Evolutionary conservation across 1,284 basidiomycete genomes (phyloP), one percentile per base, ranked within the genome.

Genomic region (Vanrija pseudolonga): DNA sequence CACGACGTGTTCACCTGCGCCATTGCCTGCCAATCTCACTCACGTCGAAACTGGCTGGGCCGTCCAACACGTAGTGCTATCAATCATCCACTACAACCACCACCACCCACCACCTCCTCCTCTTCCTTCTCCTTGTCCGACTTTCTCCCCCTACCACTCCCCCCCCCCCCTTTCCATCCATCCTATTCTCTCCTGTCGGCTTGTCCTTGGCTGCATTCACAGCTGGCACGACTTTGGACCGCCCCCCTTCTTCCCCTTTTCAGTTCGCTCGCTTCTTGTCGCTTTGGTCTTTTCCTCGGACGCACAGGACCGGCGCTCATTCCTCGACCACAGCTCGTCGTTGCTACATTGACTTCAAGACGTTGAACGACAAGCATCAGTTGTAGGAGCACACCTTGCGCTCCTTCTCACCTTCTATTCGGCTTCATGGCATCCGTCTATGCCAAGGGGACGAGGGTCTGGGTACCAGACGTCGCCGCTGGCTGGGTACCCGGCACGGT

Each of bases 401-500:
- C 44, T 36, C 43, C 28, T 45, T 12, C 39, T 24, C 14, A 8
- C 12, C n/a, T 6, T 26, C 38, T 17, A 14, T 19, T 9, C 20
- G 38, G 39, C 22, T 24, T 37, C 17, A 72, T 74, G 72, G 38
- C 72, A 51, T 63, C 68, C n/a, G 55, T 66, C 26, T 77, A 77
- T 56, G 48, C 61, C 48, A 77, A 76, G 61, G 76, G 74, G 11
- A 76, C 75, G 9, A 60, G 71, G 32, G 73, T 77, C 46, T 77
- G 76, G 76, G 63, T 77, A 12, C 74, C 76, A 8, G 74, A 76
- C 50, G 51, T 66, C 0, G 45, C 62, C 14, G 64, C 69, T 11
- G 73, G 72, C 41, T 78, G 76, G 76, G 67, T 73, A 36, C 63
- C 75, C 11, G 76, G 68, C 11, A 75, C 75, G 12, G 72, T 77